Conservation (phyloP, 2,329 filamentous ascomycete genomes). For the Cercospora sp. region DNA sequence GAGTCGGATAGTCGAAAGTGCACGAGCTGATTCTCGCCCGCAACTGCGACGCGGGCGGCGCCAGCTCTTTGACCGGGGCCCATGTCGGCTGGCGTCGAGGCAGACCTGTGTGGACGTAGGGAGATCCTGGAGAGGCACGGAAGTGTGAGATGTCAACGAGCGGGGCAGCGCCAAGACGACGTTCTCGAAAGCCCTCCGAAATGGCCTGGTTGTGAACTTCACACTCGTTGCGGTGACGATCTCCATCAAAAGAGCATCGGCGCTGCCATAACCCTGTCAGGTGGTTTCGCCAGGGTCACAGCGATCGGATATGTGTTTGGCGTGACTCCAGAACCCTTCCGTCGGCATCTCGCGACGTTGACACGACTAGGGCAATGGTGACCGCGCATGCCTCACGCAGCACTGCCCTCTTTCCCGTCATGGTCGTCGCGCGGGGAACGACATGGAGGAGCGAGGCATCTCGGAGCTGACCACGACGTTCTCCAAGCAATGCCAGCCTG, state of each 20-base stretch:
- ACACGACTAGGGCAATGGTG: not conserved
- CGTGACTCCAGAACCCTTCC: not conserved
- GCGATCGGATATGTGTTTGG: not conserved
- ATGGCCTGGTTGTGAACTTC: not conserved
- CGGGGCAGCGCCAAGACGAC: not conserved
- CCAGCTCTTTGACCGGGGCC: not conserved
- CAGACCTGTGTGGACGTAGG: not conserved
- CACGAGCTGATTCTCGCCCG: slow-evolving; percentile 1
- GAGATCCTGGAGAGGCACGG: slow-evolving; percentile 1
- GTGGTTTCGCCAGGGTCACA: not conserved
- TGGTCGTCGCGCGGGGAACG: not conserved
- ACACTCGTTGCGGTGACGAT: not conserved
- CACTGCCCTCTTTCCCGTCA: not conserved
- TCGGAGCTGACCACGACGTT: not conserved
- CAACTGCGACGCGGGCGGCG: slow-evolving; percentile 1
- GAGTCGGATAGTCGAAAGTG: not conserved
- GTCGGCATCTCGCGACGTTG: not conserved
- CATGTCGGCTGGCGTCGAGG: slow-evolving; percentile 1
- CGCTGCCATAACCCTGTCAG: not conserved
- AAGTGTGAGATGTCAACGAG: not conserved
- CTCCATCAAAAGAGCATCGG: not conserved
- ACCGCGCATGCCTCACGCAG: not conserved
- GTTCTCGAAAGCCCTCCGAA: not conserved
- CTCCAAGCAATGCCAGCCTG: not conserved
- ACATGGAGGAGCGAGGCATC: not conserved